Evolutionary conservation across 2,329 filamentous ascomycete species (phyloP).

Genomic region (Chaetomium globosum): DNA sequence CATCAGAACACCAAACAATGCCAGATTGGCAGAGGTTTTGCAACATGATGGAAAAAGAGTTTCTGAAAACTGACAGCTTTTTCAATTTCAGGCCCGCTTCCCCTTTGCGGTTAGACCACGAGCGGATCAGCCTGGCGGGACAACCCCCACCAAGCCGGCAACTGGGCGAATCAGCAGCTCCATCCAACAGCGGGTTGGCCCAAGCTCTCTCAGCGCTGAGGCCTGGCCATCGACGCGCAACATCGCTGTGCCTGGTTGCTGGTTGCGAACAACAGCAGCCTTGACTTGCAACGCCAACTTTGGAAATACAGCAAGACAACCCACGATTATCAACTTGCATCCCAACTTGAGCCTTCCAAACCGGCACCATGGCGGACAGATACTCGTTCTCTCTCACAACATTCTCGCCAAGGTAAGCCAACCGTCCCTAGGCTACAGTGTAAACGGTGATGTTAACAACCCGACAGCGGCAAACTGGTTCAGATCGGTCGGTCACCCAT

Average conservation of each 20-base stretch:
- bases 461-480: conserved; percentile 88
- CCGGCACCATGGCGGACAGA: conserved; percentile 81
- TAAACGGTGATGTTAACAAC: conserved; percentile 32
- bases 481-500: conserved; percentile 71
- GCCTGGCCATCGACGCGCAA: conserved; percentile 37
- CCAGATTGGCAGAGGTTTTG: not conserved
- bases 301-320: not conserved
- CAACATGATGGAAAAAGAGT: conserved; percentile 20
- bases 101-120: conserved; percentile 23
- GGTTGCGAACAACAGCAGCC: conserved; percentile 27
- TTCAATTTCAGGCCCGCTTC: conserved; percentile 24
- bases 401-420: conserved; percentile 92
- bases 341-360: conserved; percentile 29
- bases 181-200: conserved; percentile 28
- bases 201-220: conserved; percentile 37
- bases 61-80: conserved; percentile 8
- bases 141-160: conserved; percentile 7
- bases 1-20: not conserved
- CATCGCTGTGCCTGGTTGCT: conserved; percentile 36
- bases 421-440: conserved; percentile 21
- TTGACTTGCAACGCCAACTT: conserved; percentile 5
- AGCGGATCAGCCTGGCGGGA: conserved; percentile 3
- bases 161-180: conserved; percentile 32
- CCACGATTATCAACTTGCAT: not conserved
- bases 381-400: conserved; percentile 99